Conservation (phyloP, 306 rosid species). For the Senna siamea region DNA sequence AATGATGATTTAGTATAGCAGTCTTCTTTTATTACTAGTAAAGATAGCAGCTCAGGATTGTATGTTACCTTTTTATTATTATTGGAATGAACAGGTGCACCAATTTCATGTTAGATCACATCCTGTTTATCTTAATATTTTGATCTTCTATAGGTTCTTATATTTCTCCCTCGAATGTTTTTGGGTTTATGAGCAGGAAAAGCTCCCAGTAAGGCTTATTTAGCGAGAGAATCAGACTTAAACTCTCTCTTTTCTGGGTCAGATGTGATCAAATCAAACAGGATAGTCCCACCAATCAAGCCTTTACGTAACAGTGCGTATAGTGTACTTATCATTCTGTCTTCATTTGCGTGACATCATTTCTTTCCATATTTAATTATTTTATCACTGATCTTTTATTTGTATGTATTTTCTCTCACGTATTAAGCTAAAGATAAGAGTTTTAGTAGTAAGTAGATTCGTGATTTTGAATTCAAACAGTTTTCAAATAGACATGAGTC, state of each 20-base stretch:
- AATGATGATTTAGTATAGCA: constrained; percentile 12
- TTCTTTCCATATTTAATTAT: not conserved
- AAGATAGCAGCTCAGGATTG: not conserved
- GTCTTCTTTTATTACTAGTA: constrained; percentile 9
- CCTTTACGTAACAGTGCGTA: constrained; percentile 71
- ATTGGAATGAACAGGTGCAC: not conserved
- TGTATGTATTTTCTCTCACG: constrained; percentile 24
- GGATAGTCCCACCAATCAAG: constrained; percentile 43
- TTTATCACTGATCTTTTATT: constrained; percentile 2
- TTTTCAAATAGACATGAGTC: constrained; percentile 20
- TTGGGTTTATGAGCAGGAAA: constrained; percentile 56
- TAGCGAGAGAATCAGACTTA: constrained; percentile 45
- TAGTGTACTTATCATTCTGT: constrained; percentile 16
- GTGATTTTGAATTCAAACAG: constrained; percentile 20
- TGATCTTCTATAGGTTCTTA: constrained; percentile 28
- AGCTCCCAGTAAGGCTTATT: constrained; percentile 37
- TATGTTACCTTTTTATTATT: not conserved
- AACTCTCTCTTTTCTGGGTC: constrained; percentile 37
- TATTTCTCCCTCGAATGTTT: constrained; percentile 37
- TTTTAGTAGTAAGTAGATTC: constrained; percentile 16
- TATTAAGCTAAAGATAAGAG: not conserved
- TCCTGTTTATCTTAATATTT: constrained; percentile 6
- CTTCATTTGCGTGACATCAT: constrained; percentile 17
- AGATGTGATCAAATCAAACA: constrained; percentile 47
- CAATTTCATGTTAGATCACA: not conserved